These are phyloP conservation scores for Pseudophaeomoniella oleicola DNA, from an alignment of 2,329 filamentous ascomycete genomes.

Conservation along the genomic window DNA sequence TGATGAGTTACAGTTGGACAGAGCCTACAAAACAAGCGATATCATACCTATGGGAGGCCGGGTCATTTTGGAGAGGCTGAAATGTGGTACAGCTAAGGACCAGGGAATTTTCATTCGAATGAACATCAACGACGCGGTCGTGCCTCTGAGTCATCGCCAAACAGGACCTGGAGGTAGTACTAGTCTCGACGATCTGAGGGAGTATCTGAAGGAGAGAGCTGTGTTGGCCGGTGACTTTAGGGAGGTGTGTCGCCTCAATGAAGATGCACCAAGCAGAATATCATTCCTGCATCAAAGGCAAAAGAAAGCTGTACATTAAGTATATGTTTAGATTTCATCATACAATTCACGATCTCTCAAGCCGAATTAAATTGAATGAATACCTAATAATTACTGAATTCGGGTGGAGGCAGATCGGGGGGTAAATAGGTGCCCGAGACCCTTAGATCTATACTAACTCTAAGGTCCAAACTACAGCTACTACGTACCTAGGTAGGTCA, in stretches of 20 bases:
- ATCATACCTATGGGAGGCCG: slow-evolving; percentile 44
- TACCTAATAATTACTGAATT: too few relatives aligned
- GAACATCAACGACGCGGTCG: slow-evolving; percentile 43
- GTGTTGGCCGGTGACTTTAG: slow-evolving; percentile 32
- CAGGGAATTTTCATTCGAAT: slow-evolving; percentile 31
- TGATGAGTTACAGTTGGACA: slow-evolving; percentile 25
- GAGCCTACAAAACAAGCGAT: slow-evolving; percentile 40
- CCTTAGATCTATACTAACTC: too few relatives aligned
- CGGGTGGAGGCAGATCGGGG: too few relatives aligned
- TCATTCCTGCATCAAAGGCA: slow-evolving; percentile 36
- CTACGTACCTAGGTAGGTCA: too few relatives aligned
- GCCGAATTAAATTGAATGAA: too few relatives aligned
- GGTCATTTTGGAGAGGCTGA: slow-evolving; percentile 38
- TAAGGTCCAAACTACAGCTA: too few relatives aligned
- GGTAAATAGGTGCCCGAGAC: too few relatives aligned
- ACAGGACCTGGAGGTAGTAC: slow-evolving; percentile 32
- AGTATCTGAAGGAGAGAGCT: slow-evolving; percentile 24
- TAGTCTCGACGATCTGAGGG: slow-evolving; percentile 27
- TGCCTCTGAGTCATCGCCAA: slow-evolving; percentile 20
- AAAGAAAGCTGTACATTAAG: too few relatives aligned
- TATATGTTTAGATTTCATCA: too few relatives aligned
- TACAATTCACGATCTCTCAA: too few relatives aligned
- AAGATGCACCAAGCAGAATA: slow-evolving; percentile 26
- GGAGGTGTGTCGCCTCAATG: slow-evolving; percentile 30
- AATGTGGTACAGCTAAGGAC: slow-evolving; percentile 18